phyloP scores from a whole-genome alignment of 2,329 filamentous ascomycete species.

The Aspergillus latus region DNA sequence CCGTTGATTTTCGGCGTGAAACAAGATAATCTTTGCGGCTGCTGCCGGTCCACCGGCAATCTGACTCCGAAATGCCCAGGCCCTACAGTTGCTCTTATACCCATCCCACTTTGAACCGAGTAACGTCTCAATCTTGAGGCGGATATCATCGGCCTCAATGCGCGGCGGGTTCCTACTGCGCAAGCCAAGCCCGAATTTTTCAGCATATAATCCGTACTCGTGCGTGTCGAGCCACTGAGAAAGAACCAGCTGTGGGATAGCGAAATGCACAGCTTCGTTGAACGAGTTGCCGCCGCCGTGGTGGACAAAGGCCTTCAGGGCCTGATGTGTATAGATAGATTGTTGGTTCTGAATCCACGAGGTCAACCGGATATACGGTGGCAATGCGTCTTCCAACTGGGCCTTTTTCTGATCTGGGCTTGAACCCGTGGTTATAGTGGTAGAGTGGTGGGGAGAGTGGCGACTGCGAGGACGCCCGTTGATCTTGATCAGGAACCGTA shows the following conservation, averaged over 20 bases:
- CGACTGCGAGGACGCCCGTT: background rate
- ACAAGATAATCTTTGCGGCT: background rate
- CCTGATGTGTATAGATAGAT: background rate
- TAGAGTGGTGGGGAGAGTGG: background rate
- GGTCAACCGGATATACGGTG: background rate
- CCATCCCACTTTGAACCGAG: background rate
- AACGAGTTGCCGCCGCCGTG: slow-evolving; percentile 3
- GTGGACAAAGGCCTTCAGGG: background rate
- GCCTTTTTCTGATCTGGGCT: background rate
- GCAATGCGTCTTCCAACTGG: background rate
- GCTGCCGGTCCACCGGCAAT: background rate
- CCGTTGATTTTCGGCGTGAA: background rate
- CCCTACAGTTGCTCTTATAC: background rate
- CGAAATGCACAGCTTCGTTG: background rate
- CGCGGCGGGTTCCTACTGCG: background rate
- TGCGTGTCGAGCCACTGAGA: background rate
- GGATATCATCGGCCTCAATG: background rate
- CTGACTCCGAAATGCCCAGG: background rate
- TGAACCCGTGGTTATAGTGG: background rate
- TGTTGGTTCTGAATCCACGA: background rate
- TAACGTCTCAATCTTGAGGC: background rate
- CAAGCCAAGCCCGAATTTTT: background rate
- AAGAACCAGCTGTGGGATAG: background rate
- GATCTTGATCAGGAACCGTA: background rate
- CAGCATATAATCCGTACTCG: background rate